Evolutionary conservation across 352 stramenopile genomes (phyloP), one percentile per base, ranked within the genome.

Genomic region (Phytophthora multivora): DNA sequence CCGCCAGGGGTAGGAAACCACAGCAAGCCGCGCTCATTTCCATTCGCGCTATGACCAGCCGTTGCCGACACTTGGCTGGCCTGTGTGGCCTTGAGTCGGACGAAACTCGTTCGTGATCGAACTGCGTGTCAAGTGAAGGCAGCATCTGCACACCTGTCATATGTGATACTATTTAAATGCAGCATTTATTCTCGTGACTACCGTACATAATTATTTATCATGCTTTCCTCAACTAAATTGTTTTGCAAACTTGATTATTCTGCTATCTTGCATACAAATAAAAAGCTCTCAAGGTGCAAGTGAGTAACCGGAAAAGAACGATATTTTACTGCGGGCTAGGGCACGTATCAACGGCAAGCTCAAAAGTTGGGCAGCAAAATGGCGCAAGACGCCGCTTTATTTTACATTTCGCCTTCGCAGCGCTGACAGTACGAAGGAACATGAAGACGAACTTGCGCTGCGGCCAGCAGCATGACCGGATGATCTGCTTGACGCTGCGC

Each of bases 401-500:
- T 73, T 65, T 67, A 60, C 41, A 52, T 55, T 58, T 58, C 56
- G 52, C 54, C 40, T 16, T 21, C 15, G 30, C 46, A 23, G 26
- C 8, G 35, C 12, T 9, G 13, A 38, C 2, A 26, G 1, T 25
- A 15, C 26, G 11, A n/a, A 46, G 21, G 28, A 26, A 39, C 13
- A 67, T 53, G 30, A 62, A 36, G 25, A 66, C 26, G 3, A 45
- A 3, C 38, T 28, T 63, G 23, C 74, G 66, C 49, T 78, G 59
- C 59, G 51, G 71, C 8, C 69, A 74, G 30, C 55, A 77, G 50
- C 53, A 79, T 55, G 69, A 83, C 59, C 64, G 59, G 33, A 45
- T 77, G 16, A 61, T 90, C 36, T 77, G 65, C 45, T 60, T 89
- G 21, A 63, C 69, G 19, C 69, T 90, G 57, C 83, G 83, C 26